phyloP scores from a whole-genome alignment of 2,329 filamentous ascomycete genomes.

The Epichloe uncinata region DNA sequence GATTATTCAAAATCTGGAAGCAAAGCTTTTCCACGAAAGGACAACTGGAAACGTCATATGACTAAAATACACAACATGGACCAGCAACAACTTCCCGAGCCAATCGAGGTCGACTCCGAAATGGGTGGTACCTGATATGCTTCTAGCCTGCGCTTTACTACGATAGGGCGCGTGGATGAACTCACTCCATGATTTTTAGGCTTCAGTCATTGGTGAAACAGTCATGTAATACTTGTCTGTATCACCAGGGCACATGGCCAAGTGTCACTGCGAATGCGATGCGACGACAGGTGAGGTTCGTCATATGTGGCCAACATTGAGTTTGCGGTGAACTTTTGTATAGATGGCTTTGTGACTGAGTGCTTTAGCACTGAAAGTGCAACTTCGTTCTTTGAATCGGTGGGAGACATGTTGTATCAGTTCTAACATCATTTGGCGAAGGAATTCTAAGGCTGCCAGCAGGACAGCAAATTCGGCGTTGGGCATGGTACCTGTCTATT shows the following conservation, averaged over 20 bases:
- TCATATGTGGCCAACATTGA: too few species aligned
- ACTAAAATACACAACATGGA: constrained; percentile 42
- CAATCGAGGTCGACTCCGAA: constrained; percentile 27
- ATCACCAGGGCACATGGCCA: too few species aligned
- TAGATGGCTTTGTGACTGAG: too few species aligned
- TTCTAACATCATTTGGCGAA: neutral
- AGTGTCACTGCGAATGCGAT: too few species aligned
- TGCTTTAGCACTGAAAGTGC: too few species aligned
- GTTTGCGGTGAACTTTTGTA: too few species aligned
- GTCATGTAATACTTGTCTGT: too few species aligned
- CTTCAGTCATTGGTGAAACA: too few species aligned
- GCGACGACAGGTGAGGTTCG: too few species aligned
- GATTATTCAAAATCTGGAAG: constrained; percentile 42
- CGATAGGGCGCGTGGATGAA: too few species aligned
- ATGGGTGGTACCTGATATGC: constrained; percentile 13
- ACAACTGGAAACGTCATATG: constrained; percentile 52
- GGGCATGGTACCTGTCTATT: neutral
- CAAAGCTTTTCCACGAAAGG: constrained; percentile 47
- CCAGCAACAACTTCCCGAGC: constrained; percentile 25
- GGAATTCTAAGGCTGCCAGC: neutral
- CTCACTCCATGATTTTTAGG: too few species aligned
- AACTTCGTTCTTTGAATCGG: neutral
- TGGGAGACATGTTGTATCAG: neutral
- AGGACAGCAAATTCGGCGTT: neutral
- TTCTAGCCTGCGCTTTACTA: too few species aligned